These are phyloP conservation scores for Plasmodium ovale DNA, from an alignment of 169 alveolate genomes.

Conservation along the genomic window DNA sequence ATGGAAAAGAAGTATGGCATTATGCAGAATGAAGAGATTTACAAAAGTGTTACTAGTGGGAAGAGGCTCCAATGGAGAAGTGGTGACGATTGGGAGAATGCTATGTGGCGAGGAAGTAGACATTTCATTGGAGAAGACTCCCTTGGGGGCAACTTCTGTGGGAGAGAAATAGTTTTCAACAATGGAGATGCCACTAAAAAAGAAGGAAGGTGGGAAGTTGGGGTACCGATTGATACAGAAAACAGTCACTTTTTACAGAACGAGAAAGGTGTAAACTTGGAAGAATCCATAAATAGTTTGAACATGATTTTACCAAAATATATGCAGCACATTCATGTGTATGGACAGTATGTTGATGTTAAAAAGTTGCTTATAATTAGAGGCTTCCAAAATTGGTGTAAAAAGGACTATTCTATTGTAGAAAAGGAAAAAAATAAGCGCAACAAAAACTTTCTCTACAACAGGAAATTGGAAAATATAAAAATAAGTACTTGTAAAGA, in stretches of 20 bases:
- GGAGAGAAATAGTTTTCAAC: too few relatives aligned
- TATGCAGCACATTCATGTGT: slow-evolving; percentile 39
- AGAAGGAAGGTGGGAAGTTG: too few relatives aligned
- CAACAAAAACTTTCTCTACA: not conserved
- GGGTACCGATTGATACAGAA: too few relatives aligned
- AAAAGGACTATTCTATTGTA: not conserved
- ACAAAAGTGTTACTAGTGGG: slow-evolving; percentile 1
- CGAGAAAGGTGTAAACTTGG: too few relatives aligned
- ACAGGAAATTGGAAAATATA: not conserved
- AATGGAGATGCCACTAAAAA: too few relatives aligned
- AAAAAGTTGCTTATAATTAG: slow-evolving; percentile 30
- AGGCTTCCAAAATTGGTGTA: not conserved
- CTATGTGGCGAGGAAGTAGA: too few relatives aligned
- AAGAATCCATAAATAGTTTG: slow-evolving; percentile 2
- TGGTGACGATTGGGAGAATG: too few relatives aligned
- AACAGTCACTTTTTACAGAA: too few relatives aligned
- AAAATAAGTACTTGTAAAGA: slow-evolving; percentile 12
- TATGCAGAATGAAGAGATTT: slow-evolving; percentile 20
- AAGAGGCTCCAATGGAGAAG: not conserved
- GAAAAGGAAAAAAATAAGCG: not conserved
- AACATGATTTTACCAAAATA: slow-evolving; percentile 25
- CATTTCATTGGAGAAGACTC: too few relatives aligned
- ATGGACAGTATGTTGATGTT: not conserved
- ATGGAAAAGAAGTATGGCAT: slow-evolving; percentile 8
- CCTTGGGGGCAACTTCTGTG: too few relatives aligned